Conservation (phyloP, 176 grass and related monocot species). For the Paspalum vaginatum region DNA sequence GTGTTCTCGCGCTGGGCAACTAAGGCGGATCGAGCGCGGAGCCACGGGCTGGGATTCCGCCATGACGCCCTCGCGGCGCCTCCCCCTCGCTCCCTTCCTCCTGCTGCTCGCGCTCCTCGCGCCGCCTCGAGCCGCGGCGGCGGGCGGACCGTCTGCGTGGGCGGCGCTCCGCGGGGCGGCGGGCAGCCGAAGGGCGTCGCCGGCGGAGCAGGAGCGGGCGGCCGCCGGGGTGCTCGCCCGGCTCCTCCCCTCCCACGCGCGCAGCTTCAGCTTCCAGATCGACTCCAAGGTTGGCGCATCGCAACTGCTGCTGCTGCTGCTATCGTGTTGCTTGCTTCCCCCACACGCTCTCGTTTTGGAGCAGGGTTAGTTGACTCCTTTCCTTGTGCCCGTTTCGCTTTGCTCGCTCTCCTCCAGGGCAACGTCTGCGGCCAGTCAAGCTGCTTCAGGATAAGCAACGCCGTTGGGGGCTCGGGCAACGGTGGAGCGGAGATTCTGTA, state of each 20-base stretch:
- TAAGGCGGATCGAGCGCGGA: not conserved
- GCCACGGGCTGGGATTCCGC: constrained; percentile 22
- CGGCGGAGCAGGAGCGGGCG: constrained; percentile 62
- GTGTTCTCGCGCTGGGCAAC: not conserved
- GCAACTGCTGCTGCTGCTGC: not conserved
- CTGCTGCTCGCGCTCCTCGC: constrained; percentile 43
- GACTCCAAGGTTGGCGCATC: constrained; percentile 59
- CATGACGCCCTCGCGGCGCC: constrained; percentile 29
- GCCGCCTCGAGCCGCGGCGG: not conserved
- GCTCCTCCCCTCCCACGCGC: constrained; percentile 61
- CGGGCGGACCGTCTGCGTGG: constrained; percentile 2
- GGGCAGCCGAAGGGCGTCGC: constrained; percentile 45
- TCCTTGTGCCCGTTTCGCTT: not conserved
- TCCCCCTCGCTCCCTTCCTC: not conserved
- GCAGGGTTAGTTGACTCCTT: not conserved
- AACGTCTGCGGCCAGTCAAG: constrained; percentile 56
- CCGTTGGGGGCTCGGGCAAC: constrained; percentile 34
- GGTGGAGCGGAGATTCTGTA: constrained; percentile 78
- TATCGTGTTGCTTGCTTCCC: not conserved
- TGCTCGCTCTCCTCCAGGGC: constrained; percentile 43
- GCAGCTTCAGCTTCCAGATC: constrained; percentile 85
- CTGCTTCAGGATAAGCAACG: constrained; percentile 85
- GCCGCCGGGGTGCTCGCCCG: constrained; percentile 56
- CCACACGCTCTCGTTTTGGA: not conserved
- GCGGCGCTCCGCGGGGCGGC: constrained; percentile 36